Evolutionary conservation across 768 basidiomycete species (phyloP).

Genomic region (Lactifluus hygrophoroides): DNA sequence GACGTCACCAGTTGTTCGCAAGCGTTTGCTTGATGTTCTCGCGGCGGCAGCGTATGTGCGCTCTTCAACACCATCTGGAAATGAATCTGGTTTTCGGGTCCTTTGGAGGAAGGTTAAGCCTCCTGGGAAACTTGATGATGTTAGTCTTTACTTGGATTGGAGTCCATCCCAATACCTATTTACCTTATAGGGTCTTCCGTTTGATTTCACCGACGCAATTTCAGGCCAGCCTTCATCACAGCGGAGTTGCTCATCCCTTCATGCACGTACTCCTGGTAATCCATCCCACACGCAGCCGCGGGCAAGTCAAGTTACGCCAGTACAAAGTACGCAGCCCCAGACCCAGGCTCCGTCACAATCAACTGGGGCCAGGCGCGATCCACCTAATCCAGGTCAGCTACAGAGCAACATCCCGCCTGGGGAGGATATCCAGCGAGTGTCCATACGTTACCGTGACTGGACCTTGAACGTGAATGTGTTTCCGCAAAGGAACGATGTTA

Average conservation of each 20-base stretch:
- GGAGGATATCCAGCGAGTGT: too few relatives aligned
- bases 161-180: not conserved
- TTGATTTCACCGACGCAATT: constrained; percentile 73
- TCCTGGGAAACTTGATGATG: constrained; percentile 72
- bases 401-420: too few relatives aligned
- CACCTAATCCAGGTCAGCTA: too few relatives aligned
- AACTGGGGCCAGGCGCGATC: too few relatives aligned
- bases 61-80: constrained; percentile 28
- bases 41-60: constrained; percentile 73
- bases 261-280: not conserved
- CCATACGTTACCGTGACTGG: too few relatives aligned
- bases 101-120: constrained; percentile 80
- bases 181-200: constrained; percentile 54
- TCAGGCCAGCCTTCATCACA: constrained; percentile 52
- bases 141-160: constrained; percentile 25
- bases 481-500: too few relatives aligned
- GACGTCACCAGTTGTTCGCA: constrained; percentile 73
- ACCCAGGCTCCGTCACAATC: too few relatives aligned
- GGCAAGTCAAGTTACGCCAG: too few relatives aligned
- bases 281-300: too few relatives aligned
- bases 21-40: constrained; percentile 71
- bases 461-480: too few relatives aligned
- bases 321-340: too few relatives aligned
- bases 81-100: constrained; percentile 47
- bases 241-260: constrained; percentile 29